Conservation (phyloP, 1,139 yeast genomes). For the Taphrina flavorubra region DNA sequence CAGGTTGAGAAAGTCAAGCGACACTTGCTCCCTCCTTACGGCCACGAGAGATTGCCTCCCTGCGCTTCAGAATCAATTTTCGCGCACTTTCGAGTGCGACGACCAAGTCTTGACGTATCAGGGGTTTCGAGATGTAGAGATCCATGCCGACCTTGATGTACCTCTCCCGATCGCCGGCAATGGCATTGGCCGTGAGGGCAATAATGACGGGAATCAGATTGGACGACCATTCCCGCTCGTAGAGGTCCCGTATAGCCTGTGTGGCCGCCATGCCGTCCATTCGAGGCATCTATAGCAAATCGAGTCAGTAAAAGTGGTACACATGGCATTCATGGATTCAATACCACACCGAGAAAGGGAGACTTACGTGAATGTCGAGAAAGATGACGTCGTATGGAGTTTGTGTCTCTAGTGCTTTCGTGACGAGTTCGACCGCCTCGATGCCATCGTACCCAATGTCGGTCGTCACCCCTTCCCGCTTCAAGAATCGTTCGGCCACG, state of each 20-base stretch:
- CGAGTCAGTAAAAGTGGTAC: constrained; percentile 1
- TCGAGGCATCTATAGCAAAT: constrained; percentile 31
- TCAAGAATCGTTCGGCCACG: constrained; percentile 82
- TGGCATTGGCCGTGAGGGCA: constrained; percentile 94
- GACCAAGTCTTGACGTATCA: constrained; percentile 8
- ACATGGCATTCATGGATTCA: background rate
- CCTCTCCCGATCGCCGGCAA: constrained; percentile 81
- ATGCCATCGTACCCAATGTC: constrained; percentile 86
- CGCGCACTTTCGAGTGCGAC: constrained; percentile 4
- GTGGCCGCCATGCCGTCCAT: constrained; percentile 41
- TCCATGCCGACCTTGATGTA: constrained; percentile 87
- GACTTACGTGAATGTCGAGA: constrained; percentile 36
- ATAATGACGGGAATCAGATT: constrained; percentile 57
- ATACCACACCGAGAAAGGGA: background rate
- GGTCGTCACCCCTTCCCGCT: constrained; percentile 73
- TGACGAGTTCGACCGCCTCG: constrained; percentile 68
- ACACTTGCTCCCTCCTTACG: no score
- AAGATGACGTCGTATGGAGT: constrained; percentile 60
- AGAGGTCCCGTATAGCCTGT: constrained; percentile 61
- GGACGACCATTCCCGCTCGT: background rate
- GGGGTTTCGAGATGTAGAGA: constrained; percentile 85
- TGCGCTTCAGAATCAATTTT: background rate
- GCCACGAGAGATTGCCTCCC: background rate
- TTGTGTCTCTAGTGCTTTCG: constrained; percentile 45
- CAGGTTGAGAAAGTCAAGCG: no score